These are phyloP conservation scores for Verticillium nonalfalfae DNA, from an alignment of 2,329 filamentous ascomycete genomes.

Conservation along the genomic window DNA sequence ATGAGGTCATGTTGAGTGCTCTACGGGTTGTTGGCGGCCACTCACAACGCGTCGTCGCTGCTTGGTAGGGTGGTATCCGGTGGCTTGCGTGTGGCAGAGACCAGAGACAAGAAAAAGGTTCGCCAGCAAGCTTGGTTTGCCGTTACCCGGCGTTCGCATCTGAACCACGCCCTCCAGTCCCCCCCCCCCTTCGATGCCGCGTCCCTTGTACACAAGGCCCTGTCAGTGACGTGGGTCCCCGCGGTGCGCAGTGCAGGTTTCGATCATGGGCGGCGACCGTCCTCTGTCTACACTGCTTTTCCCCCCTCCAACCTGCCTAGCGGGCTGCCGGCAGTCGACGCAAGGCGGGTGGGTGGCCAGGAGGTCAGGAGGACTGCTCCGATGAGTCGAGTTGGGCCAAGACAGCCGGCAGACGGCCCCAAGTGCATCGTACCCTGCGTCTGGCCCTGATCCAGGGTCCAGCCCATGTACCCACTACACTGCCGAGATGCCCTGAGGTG, in stretches of 20 bases:
- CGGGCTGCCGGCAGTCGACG: not conserved
- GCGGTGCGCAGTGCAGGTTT: not conserved
- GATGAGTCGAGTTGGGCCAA: not conserved
- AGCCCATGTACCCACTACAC: not conserved
- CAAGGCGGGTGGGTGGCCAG: not conserved
- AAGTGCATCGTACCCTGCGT: not conserved
- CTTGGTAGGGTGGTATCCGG: not conserved
- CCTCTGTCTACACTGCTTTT: not conserved
- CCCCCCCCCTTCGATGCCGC: not conserved
- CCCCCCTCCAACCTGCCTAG: not conserved
- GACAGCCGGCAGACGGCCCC: not conserved
- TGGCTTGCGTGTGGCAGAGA: not conserved
- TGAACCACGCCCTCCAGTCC: not conserved
- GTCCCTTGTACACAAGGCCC: not conserved
- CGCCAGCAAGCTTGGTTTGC: not conserved
- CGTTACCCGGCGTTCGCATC: not conserved
- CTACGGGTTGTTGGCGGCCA: slow-evolving; percentile 4
- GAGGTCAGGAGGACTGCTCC: not conserved
- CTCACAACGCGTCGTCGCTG: not conserved
- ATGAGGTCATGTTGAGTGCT: not conserved
- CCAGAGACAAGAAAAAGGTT: not conserved
- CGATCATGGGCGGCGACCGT: not conserved
- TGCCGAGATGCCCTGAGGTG: not conserved
- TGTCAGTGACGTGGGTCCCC: not conserved
- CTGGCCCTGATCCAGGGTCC: not conserved